Evolutionary conservation across 73 alveolate species (phyloP).

Genomic region (Paramecium bursaria): DNA sequence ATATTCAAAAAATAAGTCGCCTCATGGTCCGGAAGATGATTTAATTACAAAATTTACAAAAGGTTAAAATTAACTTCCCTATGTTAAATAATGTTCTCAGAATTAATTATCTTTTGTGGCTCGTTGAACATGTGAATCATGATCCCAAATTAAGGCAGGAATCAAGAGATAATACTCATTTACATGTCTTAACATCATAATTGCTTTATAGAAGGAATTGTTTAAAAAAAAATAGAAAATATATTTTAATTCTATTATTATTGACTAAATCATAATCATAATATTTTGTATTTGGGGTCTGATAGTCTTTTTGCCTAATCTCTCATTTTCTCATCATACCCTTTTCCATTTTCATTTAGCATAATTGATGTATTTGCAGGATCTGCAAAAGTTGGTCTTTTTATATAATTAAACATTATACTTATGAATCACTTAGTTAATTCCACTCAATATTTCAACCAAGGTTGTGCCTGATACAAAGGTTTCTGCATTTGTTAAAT

Average conservation of each 20-base stretch:
- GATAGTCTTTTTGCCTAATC: slow-evolving; percentile 39
- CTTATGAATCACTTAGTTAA: slow-evolving; percentile 44
- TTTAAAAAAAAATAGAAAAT: no score
- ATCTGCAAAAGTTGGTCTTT: slow-evolving; percentile 49
- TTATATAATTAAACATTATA: neutral
- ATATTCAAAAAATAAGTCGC: slow-evolving; percentile 62
- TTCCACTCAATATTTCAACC: slow-evolving; percentile 38
- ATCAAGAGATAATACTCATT: no score
- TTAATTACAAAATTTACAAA: no score
- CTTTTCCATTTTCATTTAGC: slow-evolving; percentile 26
- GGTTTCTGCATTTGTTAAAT: slow-evolving; percentile 27
- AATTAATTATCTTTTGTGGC: no score
- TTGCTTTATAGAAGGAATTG: no score
- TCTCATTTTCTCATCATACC: slow-evolving; percentile 49
- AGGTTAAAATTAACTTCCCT: no score
- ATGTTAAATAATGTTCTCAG: no score
- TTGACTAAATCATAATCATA: neutral
- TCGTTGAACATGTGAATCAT: no score
- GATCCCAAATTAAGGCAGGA: no score
- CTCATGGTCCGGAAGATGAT: slow-evolving; percentile 65
- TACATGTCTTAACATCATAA: no score
- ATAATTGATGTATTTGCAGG: slow-evolving; percentile 47
- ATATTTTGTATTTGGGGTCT: neutral
- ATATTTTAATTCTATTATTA: no score
- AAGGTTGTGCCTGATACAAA: slow-evolving; percentile 40